Evolutionary conservation across 345 rosid species (phyloP), one percentile per base, ranked within the genome.

Genomic region (Mallotus nudiflorus): DNA sequence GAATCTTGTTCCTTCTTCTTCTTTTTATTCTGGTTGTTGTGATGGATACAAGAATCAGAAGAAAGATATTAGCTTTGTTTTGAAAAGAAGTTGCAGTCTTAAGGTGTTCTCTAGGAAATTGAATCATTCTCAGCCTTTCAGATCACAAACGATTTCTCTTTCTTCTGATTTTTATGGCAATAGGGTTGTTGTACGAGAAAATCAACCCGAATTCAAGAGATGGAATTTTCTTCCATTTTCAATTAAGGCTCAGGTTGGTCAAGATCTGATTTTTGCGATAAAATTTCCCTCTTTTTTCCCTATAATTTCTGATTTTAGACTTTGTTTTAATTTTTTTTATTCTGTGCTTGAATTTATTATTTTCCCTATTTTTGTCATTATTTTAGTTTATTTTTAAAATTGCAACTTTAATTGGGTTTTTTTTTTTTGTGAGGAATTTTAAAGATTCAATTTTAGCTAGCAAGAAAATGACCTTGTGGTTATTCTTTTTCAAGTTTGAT

Each of bases 191-290:
- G 18, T 77, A 8, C 66, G 51, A 56, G 85, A 83, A 39, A 62
- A 72, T 61, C 78, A 65, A 54, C 75, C n/a, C n/a, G n/a, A n/a
- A n/a, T n/a, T 54, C 53, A 72, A 69, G 65, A 85, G 50, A 46
- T 46, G 77, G 51, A 45, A 48, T 69, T 74, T 70, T 60, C 73
- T 61, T 16, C 74, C 29, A 46, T 65, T 71, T 37, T 73, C 86
- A 52, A 56, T 84, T 44, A 73, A 61, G 65, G 87, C 88, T 55
- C 93, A 86, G 97, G 97, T 94, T 61, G 13, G 81, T 71, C 54
- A 24, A 29, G 44, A 44, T 59, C 54, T 46, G 45, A n/a, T 15
- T 22, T 68, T 31, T 65, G 12, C n/a, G n/a, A n/a, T n/a, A n/a
- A 37, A 15, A 20, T 44, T 22, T 4, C 49, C 10, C 6, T 28